Evolutionary conservation across 441 rosid genomes (phyloP).

Genomic region (Biscutella laevigata): DNA sequence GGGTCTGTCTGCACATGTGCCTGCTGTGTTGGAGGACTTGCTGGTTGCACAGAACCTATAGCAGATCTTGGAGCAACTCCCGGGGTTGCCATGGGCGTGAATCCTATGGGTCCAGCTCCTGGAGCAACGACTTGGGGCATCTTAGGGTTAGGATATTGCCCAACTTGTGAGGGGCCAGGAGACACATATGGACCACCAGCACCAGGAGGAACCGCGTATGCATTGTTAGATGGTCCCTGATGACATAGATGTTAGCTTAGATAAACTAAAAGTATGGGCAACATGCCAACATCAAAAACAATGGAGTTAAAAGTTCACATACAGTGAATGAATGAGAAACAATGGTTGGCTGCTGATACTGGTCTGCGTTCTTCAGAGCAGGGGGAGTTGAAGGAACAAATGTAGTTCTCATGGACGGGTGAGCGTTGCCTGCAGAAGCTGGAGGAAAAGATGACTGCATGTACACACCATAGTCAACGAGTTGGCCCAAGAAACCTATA

Average conservation of each 20-base stretch:
- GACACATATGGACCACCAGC: slow-evolving; percentile 48
- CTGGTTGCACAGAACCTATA: slow-evolving; percentile 57
- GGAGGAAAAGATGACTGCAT: slow-evolving; percentile 50
- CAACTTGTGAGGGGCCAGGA: slow-evolving; percentile 37
- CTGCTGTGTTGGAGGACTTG: slow-evolving; percentile 58
- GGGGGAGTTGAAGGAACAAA: slow-evolving; percentile 81
- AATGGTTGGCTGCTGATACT: slow-evolving; percentile 78
- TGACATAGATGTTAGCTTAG: slow-evolving; percentile 20
- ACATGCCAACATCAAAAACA: slow-evolving; percentile 8
- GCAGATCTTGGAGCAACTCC: slow-evolving; percentile 65
- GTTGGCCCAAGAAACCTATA: slow-evolving; percentile 9
- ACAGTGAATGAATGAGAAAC: slow-evolving; percentile 81
- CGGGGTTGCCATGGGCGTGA: slow-evolving; percentile 51
- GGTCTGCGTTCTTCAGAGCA: slow-evolving; percentile 70
- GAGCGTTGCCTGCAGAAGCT: slow-evolving; percentile 40
- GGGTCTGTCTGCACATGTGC: slow-evolving; percentile 46
- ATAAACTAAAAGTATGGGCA: slow-evolving; percentile 7
- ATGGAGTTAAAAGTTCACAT: slow-evolving; percentile 25
- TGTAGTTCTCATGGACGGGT: slow-evolving; percentile 56
- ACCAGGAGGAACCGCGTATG: slow-evolving; percentile 47
- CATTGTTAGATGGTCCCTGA: slow-evolving; percentile 54
- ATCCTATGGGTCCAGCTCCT: slow-evolving; percentile 46
- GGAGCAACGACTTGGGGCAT: slow-evolving; percentile 60
- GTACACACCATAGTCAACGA: slow-evolving; percentile 10
- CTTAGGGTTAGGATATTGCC: slow-evolving; percentile 45